Evolutionary conservation across 805 yeast species (phyloP).

Genomic region (Kluyveromyces lactis): DNA sequence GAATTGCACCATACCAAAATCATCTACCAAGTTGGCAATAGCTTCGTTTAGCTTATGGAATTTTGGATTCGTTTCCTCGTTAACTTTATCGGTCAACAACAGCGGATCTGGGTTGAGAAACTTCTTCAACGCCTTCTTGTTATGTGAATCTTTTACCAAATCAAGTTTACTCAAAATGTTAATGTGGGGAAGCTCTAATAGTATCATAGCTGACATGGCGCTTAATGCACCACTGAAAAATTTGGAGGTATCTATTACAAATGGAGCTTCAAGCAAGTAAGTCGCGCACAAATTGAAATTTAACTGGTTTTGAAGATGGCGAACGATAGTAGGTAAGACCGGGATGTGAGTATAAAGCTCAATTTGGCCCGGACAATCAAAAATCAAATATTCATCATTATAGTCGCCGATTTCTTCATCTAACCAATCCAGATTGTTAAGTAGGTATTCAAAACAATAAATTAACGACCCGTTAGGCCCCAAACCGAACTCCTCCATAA

Average conservation of each 20-base stretch:
- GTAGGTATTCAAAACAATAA: constrained; percentile 85
- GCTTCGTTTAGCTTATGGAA: constrained; percentile 67
- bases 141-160: constrained; percentile 69
- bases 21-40: constrained; percentile 88
- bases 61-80: constrained; percentile 46
- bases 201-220: constrained; percentile 98
- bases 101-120: constrained; percentile 90
- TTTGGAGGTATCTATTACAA: constrained; percentile 81
- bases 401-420: constrained; percentile 96
- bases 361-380: constrained; percentile 96
- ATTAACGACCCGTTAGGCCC: constrained; percentile 95
- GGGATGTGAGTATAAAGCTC: constrained; percentile 94
- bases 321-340: constrained; percentile 79
- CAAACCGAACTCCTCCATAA: constrained; percentile 84
- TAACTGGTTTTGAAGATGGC: constrained; percentile 69
- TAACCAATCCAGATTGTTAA: constrained; percentile 91
- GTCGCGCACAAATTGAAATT: constrained; percentile 90
- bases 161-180: constrained; percentile 85
- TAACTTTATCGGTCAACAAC: constrained; percentile 45
- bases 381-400: constrained; percentile 87
- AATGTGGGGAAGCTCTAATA: constrained; percentile 90
- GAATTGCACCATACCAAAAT: constrained; percentile 98
- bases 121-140: constrained; percentile 68
- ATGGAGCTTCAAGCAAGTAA: constrained; percentile 87
- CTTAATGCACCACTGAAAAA: constrained; percentile 91